phyloP scores from a whole-genome alignment of 495 filamentous ascomycete species.

The Polyplosphaeria fusca region DNA sequence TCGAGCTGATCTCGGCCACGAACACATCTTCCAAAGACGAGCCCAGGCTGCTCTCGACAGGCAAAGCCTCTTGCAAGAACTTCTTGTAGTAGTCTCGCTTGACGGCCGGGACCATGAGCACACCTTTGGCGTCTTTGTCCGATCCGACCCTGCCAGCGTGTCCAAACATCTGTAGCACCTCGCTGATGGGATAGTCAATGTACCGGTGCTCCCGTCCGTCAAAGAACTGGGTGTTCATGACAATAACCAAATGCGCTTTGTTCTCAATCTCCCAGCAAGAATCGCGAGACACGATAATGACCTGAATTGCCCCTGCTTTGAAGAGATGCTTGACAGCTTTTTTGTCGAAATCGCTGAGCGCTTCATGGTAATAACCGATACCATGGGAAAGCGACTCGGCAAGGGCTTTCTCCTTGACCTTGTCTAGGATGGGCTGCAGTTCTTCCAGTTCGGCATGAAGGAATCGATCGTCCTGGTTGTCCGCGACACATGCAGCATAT shows the following conservation, averaged over 20 bases:
- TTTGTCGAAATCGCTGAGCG: slow-evolving; percentile 82
- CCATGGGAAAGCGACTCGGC: slow-evolving; percentile 92
- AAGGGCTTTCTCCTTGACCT: slow-evolving; percentile 79
- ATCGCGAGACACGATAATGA: slow-evolving; percentile 89
- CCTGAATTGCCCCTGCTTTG: slow-evolving; percentile 85
- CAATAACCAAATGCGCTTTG: slow-evolving; percentile 83
- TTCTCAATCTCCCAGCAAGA: slow-evolving; percentile 93
- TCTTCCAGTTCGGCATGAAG: slow-evolving; percentile 76
- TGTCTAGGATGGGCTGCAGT: slow-evolving; percentile 73
- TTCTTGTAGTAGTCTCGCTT: slow-evolving; percentile 98
- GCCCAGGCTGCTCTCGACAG: slow-evolving; percentile 91
- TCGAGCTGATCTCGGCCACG: slow-evolving; percentile 92
- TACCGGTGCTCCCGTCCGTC: slow-evolving; percentile 97
- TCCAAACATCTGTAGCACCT: slow-evolving; percentile 99
- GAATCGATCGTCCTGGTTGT: slow-evolving; percentile 93
- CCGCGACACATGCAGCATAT: slow-evolving; percentile 74
- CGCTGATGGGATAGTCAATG: slow-evolving; percentile 91
- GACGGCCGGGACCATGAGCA: slow-evolving; percentile 89
- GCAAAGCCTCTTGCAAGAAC: slow-evolving; percentile 93
- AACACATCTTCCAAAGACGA: slow-evolving; percentile 92
- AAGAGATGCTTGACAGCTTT: slow-evolving; percentile 90
- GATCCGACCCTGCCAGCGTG: slow-evolving; percentile 75
- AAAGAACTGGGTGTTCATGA: slow-evolving; percentile 99
- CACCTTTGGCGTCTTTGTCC: slow-evolving; percentile 80
- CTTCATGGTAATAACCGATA: slow-evolving; percentile 97